Base-by-base conservation (phyloP, 768 basidiomycete genomes). In the Suillus hirtellus region DNA sequence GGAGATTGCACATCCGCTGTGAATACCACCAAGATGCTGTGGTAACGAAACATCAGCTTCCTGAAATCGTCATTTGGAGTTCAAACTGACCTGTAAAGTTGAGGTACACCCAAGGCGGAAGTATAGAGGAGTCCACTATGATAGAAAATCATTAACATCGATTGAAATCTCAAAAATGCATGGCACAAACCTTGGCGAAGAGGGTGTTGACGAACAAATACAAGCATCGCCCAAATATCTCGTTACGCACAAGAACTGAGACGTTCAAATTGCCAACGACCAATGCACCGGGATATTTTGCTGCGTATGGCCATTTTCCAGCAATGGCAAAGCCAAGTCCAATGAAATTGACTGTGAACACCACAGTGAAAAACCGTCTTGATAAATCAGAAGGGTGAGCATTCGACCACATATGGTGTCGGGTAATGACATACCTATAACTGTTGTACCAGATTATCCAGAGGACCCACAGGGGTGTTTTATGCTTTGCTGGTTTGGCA, bases 381-480 rank as follows among this genome's bases (percentile, higher is more conserved):
- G 11, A 43, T 15, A 63, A 34, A 53, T 53, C 49, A 60, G 56
- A 63, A n/a, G 21, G 4, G 58, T 49, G 27, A 59, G 7, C 14
- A 49, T 63, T 42, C 52, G 34, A 43, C 35, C 11, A 38, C 10
- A 38, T 11, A 53, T 15, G 27, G 47, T 53, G 54, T 58, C 38
- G 1, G 27, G 21, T 12, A 19, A 58, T 19, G 5, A 66, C 80
- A 9, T 63, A 88, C 90, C 89, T 80, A 70, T 93, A 93, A 0
- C 86, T 88, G 68, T 93, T 90, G 74, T 87, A 92, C 91, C 91
- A 93, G 31, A 92, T 73, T 62, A 81, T 81, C 72, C 86, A 86
- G 54, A 80, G 72, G 43, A 88, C 81, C 79, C 86, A 87, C 63
- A 79, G 83, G 1, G 88, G 84, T 35, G 80, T 81, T 27, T 27